A percentile compares a stretch with the other conserved stretches of the same genome.
phyloP scores from a whole-genome alignment of 2,329 filamentous ascomycete species.

The Trichoderma lentiforme region DNA sequence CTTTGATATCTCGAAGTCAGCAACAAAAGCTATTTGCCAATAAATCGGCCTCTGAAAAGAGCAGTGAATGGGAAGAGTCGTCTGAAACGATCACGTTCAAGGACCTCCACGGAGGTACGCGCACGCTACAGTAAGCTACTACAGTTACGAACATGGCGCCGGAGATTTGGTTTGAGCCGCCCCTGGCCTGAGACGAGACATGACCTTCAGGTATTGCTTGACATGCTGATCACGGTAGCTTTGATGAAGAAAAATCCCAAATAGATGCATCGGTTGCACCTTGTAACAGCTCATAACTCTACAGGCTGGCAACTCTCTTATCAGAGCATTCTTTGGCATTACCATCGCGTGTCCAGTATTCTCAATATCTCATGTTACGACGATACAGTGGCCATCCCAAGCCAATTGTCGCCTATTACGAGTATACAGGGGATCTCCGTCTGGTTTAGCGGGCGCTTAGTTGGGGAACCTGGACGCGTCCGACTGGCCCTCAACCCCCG shows the following conservation, averaged over 20 bases:
- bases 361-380: background rate
- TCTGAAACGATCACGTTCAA: background rate
- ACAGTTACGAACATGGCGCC: background rate
- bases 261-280: background rate
- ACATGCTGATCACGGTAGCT: background rate
- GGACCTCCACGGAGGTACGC: background rate
- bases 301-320: background rate
- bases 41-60: background rate
- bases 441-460: slow-evolving; percentile 4
- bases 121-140: background rate
- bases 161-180: slow-evolving; percentile 10
- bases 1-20: background rate
- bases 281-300: background rate
- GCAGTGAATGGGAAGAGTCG: background rate
- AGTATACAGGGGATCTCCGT: background rate
- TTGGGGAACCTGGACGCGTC: background rate
- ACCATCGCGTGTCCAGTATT: background rate
- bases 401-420: background rate
- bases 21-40: background rate
- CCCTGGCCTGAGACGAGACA: background rate
- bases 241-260: background rate
- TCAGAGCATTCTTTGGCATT: background rate
- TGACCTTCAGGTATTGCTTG: background rate
- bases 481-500: slow-evolving; percentile 7
- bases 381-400: background rate